Base-by-base conservation (phyloP, 108 stramenopile species). In the Skeletonema grethae region DNA sequence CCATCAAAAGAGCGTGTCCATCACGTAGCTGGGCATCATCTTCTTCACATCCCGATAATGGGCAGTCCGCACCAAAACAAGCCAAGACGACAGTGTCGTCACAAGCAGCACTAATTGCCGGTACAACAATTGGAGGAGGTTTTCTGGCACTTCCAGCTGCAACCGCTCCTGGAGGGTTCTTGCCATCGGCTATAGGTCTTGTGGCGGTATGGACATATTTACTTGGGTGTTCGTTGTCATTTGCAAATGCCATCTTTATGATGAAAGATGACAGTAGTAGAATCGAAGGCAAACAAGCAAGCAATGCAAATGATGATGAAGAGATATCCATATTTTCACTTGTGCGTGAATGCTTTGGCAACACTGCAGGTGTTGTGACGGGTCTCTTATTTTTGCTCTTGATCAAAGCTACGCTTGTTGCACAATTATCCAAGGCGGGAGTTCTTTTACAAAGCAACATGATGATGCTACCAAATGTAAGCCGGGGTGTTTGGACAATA, bases 91-190 rank as follows among this genome's bases (percentile, higher is more conserved):
- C 74, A 8, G 65, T 75, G 22, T 41, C 57, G 34, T 67, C 66
- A 5, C 74, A 75, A 56, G 74, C 74, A 30, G 74, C 74, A 0
- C 59, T 77, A 2, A 71, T 77, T 28, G 76, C 76, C 31, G 76
- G 76, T n/a, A 77, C 76, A 25, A 64, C 76, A 18, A 63, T 77
- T 12, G 76, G 76, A 36, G 76, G 76, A 16, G 76, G 76, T 13
- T 77, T 77, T 34, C 63, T 77, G 2, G 76, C 76, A 12, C 70
- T 77, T 2, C 76, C 76, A 1, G 63, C 70, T 2, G 76, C 70
- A 16, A 77, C 76, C 2, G 61, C 76, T 22, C 76, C 76, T 18
- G 70, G 69, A 20, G 76, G 76, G 11, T 48, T 53, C 24, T 70
- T 20, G 8, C 76, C 76, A 8, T 62, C 76, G 7, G 70, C 70